phyloP scores from a whole-genome alignment of 441 rosid species.

The Breynia disticha region DNA sequence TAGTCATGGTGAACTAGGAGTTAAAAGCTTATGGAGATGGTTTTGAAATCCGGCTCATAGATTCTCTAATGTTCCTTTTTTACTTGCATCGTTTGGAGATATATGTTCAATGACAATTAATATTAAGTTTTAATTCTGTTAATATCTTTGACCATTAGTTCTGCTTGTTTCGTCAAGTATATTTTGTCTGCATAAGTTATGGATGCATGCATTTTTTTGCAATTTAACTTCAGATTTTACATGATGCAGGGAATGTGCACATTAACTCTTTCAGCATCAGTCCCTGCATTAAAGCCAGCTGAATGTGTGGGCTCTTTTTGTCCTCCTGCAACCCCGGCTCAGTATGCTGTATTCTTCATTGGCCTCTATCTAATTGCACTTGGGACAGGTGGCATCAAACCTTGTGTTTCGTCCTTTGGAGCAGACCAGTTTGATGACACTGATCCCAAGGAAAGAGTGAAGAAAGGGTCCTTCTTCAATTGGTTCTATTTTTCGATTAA shows the following conservation, averaged over 20 bases:
- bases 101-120: too few relatives aligned
- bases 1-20: too few relatives aligned
- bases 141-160: too few relatives aligned
- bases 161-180: too few relatives aligned
- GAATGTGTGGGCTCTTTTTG: constrained; percentile 50
- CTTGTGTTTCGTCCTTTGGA: constrained; percentile 79
- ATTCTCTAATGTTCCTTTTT: too few relatives aligned
- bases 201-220: background rate
- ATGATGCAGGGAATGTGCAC: constrained; percentile 66
- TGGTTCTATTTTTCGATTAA: constrained; percentile 84
- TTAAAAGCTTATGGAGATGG: too few relatives aligned
- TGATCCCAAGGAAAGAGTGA: constrained; percentile 57
- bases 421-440: constrained; percentile 90
- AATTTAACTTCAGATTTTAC: constrained; percentile 12
- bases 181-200: background rate
- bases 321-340: constrained; percentile 58
- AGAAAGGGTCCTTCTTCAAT: constrained; percentile 75
- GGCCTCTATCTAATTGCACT: constrained; percentile 83
- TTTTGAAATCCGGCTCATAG: too few relatives aligned
- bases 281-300: constrained; percentile 50
- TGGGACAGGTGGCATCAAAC: constrained; percentile 91
- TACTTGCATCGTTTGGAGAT: too few relatives aligned
- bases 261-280: constrained; percentile 75
- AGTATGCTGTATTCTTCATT: constrained; percentile 53
- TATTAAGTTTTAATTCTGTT: too few relatives aligned